A percentile compares a stretch with the other conserved stretches of the same genome.
These are phyloP conservation scores for Saprolegnia parasitica DNA, from an alignment of 352 stramenopile genomes.

Conservation along the genomic window DNA sequence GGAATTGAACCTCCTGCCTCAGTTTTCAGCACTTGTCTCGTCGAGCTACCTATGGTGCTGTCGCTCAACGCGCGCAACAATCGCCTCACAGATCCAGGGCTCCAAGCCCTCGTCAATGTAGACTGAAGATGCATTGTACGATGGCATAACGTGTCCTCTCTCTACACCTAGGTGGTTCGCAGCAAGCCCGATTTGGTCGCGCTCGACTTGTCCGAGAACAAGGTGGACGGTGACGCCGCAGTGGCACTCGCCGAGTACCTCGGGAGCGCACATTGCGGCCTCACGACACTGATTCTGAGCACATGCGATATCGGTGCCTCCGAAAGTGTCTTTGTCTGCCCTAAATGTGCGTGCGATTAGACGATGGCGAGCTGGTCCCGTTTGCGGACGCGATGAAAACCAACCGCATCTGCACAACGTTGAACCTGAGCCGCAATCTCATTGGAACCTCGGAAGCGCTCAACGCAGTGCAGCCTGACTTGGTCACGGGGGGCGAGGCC, in stretches of 20 bases:
- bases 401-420: constrained; percentile 62
- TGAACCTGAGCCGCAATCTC: constrained; percentile 80
- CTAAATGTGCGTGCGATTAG: constrained; percentile 47
- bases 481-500: constrained; percentile 78
- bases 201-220: constrained; percentile 83
- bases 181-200: constrained; percentile 61
- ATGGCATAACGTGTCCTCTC: neutral
- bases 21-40: constrained; percentile 59
- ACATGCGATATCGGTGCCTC: neutral
- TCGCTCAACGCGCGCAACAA: constrained; percentile 81
- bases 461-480: constrained; percentile 80
- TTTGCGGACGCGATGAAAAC: constrained; percentile 61
- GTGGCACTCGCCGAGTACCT: constrained; percentile 56
- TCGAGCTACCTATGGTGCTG: constrained; percentile 67
- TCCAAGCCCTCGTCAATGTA: constrained; percentile 70
- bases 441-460: constrained; percentile 82
- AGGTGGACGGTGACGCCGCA: constrained; percentile 63
- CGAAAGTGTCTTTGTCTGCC: neutral
- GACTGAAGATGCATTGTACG: constrained; percentile 31
- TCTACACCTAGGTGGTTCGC: neutral
- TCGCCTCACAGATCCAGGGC: constrained; percentile 62
- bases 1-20: neutral
- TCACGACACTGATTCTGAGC: constrained; percentile 63
- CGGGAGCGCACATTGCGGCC: constrained; percentile 41
- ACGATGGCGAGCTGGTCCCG: constrained; percentile 68